Conservation (phyloP, 176 grass and related monocot genomes). For the Oryza rufipogon region DNA sequence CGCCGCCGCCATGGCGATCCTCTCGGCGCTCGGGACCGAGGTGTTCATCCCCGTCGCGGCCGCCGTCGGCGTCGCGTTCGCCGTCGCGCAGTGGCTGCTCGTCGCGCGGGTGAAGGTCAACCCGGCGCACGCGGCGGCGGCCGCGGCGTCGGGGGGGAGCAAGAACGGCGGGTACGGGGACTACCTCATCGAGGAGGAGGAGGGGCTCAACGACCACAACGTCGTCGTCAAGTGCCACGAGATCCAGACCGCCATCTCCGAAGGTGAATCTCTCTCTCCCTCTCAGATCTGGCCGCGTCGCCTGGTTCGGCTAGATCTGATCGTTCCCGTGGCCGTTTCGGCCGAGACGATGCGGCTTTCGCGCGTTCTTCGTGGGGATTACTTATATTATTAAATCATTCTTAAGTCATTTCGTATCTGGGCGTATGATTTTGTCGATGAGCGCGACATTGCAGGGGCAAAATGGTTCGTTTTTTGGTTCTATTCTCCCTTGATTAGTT, state of each 20-base stretch:
- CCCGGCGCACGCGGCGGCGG: conserved; percentile 44
- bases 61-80: conserved; percentile 69
- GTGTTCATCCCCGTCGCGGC: conserved; percentile 67
- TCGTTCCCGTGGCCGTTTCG: not conserved
- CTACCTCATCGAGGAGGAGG: conserved; percentile 92
- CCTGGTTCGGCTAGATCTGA: conserved; percentile 36
- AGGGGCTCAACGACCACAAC: conserved; percentile 93
- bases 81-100: conserved; percentile 75
- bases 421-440: not conserved
- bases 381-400: not conserved
- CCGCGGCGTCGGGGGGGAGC: conserved; percentile 2
- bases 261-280: conserved; percentile 54
- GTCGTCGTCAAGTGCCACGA: conserved; percentile 88
- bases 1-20: conserved; percentile 59
- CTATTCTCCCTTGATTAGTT: not conserved
- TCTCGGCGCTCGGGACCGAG: conserved; percentile 65
- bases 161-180: conserved; percentile 71
- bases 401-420: not conserved
- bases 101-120: conserved; percentile 75
- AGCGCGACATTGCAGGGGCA: not conserved
- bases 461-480: not conserved
- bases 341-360: not conserved
- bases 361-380: not conserved
- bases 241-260: conserved; percentile 83
- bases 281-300: conserved; percentile 42